phyloP scores from a whole-genome alignment of 75 land plant genomes.

The Adiantum capillusveneris region DNA sequence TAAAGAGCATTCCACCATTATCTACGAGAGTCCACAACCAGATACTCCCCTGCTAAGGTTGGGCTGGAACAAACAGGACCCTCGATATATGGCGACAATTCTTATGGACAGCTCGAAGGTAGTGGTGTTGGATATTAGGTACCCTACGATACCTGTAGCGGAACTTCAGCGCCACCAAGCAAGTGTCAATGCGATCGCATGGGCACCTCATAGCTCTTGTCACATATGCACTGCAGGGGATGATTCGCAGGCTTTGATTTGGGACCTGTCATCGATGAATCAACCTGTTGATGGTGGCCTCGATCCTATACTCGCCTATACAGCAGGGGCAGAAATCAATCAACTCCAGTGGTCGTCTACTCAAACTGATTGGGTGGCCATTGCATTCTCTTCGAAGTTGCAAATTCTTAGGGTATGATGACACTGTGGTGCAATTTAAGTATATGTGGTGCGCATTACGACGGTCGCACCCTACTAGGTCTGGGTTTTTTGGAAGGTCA shows the following conservation, averaged over 20 bases:
- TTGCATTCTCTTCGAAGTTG: conserved; percentile 76
- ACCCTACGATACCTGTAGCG: conserved; percentile 79
- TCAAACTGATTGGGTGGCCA: conserved; percentile 86
- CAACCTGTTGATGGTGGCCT: conserved; percentile 52
- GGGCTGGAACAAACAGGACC: conserved; percentile 93
- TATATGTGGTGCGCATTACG: too few relatives aligned
- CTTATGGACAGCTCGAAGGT: conserved; percentile 81
- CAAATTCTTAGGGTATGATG: conserved; percentile 74
- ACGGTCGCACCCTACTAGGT: too few relatives aligned
- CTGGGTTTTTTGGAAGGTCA: too few relatives aligned
- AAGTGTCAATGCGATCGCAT: conserved; percentile 79
- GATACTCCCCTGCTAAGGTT: conserved; percentile 74
- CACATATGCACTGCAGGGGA: conserved; percentile 93
- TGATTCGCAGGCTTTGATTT: conserved; percentile 82
- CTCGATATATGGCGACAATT: conserved; percentile 80
- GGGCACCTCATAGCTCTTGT: conserved; percentile 85
- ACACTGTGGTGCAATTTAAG: too few relatives aligned
- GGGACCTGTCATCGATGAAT: conserved; percentile 74
- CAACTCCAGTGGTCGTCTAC: conserved; percentile 88
- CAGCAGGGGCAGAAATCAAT: conserved; percentile 72
- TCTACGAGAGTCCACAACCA: conserved; percentile 85
- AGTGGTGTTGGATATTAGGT: conserved; percentile 77
- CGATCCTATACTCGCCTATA: conserved; percentile 69
- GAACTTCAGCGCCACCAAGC: conserved; percentile 87
- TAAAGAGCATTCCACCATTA: conserved; percentile 91